Evolutionary conservation across 768 basidiomycete species (phyloP).

Genomic region (Tremella fuciformis): DNA sequence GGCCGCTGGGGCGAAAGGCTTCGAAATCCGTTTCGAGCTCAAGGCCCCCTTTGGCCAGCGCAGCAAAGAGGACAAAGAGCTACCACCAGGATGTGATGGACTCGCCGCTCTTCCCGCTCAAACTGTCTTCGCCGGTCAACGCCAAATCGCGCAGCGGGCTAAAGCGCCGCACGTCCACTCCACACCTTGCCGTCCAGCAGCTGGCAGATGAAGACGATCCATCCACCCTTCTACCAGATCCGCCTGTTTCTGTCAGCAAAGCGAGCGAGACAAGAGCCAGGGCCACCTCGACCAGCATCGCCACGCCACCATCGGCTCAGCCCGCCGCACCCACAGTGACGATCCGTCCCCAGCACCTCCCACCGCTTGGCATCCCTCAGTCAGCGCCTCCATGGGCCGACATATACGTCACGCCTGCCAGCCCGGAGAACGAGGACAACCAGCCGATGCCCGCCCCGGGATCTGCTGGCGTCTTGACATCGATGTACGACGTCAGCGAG

Average conservation of each 20-base stretch:
- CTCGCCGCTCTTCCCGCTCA: neutral
- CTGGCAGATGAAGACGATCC: neutral
- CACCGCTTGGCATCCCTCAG: neutral
- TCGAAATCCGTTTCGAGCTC: conserved; percentile 30
- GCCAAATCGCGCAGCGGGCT: conserved; percentile 11
- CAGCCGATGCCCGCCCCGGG: neutral
- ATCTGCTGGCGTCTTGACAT: conserved; percentile 12
- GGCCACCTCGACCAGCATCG: conserved; percentile 42
- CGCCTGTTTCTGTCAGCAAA: conserved; percentile 5
- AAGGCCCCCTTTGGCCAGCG: conserved; percentile 13
- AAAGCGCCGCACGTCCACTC: conserved; percentile 38
- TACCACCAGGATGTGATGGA: neutral
- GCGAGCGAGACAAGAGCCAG: conserved; percentile 30
- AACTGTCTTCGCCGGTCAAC: conserved; percentile 2
- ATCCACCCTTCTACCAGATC: neutral
- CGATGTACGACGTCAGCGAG: conserved; percentile 35
- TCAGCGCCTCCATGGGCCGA: conserved; percentile 7
- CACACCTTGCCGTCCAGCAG: conserved; percentile 14
- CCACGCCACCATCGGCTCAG: conserved; percentile 18
- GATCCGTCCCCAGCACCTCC: conserved; percentile 4
- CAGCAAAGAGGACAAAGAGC: conserved; percentile 11
- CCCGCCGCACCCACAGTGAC: conserved; percentile 2
- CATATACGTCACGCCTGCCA: conserved; percentile 18
- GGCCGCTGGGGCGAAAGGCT: conserved; percentile 17
- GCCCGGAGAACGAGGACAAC: conserved; percentile 3